Evolutionary conservation across 2,329 filamentous ascomycete genomes (phyloP), one percentile per base, ranked within the genome.

Genomic region (Pseudogymnoascus sp.): DNA sequence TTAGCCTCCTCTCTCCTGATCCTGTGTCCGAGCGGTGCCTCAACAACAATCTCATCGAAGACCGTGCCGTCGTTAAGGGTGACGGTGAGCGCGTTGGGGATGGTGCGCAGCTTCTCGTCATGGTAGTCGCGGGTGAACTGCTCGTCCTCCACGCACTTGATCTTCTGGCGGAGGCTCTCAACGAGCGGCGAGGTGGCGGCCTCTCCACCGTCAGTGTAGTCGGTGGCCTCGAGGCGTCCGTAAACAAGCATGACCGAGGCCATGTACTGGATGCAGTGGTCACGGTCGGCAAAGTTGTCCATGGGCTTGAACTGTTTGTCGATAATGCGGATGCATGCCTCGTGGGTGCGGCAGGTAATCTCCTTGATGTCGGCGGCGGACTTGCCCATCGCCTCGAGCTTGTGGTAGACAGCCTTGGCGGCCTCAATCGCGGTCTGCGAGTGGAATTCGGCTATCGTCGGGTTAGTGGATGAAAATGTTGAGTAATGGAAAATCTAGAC

Each of bases 201-300:
- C 80, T 97, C 93, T 70, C 88, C 85, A 70, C 90, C 91, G 75
- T 99, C 94, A 55, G 87, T 86, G 82, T 99, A 99, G 80, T 99
- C 94, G 67, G 84, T 90, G 60, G 94, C 93, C 71, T 92, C 90
- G 66, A 99, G 89, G 68, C 94, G 92, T 76, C 94, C 91, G 77
- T 93, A 97, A 69, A 89, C 88, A 69, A 99, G 88, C 92, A 97
- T 97, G 72, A 91, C 92, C 67, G 92, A 82, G 74, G 91, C 90
- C 94, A 99, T 99, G 85, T 99, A 99, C 81, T 97, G 94, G 69
- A 99, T 93, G 80, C 94, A 99, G 84, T 99, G 94, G 79, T 99
- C 94, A 73, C 94, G 92, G 80, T 99, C 94, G 73, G 94, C 94
- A 74, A 97, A 99, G 86, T 99, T 99, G 82, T 97, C 92, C 91